Evolutionary conservation across 176 grass and related monocot genomes (phyloP), one percentile per base, ranked within the genome.

Genomic region (Hsuehochloa calcarea): DNA sequence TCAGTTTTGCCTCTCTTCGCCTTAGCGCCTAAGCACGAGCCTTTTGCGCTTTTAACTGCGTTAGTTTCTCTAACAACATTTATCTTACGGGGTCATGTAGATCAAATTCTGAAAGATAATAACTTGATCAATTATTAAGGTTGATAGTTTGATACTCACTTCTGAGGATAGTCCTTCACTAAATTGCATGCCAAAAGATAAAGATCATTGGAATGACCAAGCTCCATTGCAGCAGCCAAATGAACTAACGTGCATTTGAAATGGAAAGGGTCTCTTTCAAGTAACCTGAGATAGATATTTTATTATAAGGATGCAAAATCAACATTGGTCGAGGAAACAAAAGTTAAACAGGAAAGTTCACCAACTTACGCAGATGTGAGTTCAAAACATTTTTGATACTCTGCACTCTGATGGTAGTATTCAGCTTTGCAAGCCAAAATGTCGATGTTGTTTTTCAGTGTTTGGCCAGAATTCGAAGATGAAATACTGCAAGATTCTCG

Each of bases 191-290:
- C 80, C 86, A 98, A 74, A 85, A 98, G 81, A 90, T 98, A 98
- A 83, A 98, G 90, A 82, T 98, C 96, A 67, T 98, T 98, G 65
- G 96, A 95, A 85, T 88, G 91, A 65, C 89, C 89, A 90, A 98
- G 96, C 78, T 98, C 96, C 85, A 98, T 82, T 77, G 93, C 86
- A 94, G 96, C 80, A 75, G 88, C 96, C 85, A 95, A 87, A 94
- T 98, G 90, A 90, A 95, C 86, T 87, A 94, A 81, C 12, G 80
- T 95, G 88, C 96, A 90, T 83, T 98, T 98, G 40, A 92, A 88
- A 94, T 98, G 96, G 38, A 95, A 98, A 84, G 96, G 93, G 35
- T 98, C 96, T 77, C 90, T 95, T 87, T 95, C 96, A 88, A 98
- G 91, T 82, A 95, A 91, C 84, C 96, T 98, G 85, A 86, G 77